Percentiles rank a stretch among this genome's conserved stretches.
Conservation (phyloP, 1,284 basidiomycete genomes). For the Moniliophthora roreri region DNA sequence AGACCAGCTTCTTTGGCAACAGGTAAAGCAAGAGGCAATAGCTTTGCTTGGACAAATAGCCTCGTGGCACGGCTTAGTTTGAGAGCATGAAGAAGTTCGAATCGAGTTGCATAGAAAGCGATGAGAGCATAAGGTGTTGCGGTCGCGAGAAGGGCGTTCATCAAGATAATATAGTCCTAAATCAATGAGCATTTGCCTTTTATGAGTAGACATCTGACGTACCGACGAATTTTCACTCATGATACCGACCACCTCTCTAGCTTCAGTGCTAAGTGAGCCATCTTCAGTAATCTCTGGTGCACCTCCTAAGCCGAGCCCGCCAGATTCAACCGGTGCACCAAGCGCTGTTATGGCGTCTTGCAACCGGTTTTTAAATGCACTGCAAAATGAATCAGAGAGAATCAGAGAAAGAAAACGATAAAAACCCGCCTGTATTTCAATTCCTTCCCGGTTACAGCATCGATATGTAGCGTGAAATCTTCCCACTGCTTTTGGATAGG, state of each 20-base stretch:
- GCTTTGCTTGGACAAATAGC: slow-evolving; percentile 59
- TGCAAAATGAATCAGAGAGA: too few relatives aligned
- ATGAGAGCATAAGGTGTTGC: slow-evolving; percentile 64
- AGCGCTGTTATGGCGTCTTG: slow-evolving; percentile 58
- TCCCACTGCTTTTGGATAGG: slow-evolving; percentile 50
- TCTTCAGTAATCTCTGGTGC: too few relatives aligned
- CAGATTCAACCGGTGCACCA: slow-evolving; percentile 38
- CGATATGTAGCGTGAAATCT: slow-evolving; percentile 57
- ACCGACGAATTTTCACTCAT: slow-evolving; percentile 70
- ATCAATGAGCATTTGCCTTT: background rate
- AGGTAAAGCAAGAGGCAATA: slow-evolving; percentile 47
- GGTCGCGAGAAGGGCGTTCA: slow-evolving; percentile 55
- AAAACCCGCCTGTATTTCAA: slow-evolving; percentile 52
- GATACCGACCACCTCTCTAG: slow-evolving; percentile 61
- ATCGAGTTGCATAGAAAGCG: slow-evolving; percentile 63
- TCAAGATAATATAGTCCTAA: slow-evolving; percentile 61
- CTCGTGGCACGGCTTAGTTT: slow-evolving; percentile 52
- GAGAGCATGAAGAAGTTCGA: slow-evolving; percentile 62
- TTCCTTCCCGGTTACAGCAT: slow-evolving; percentile 49
- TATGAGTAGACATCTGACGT: slow-evolving; percentile 16
- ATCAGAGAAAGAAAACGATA: slow-evolving; percentile 1
- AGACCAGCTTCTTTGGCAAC: slow-evolving; percentile 55
- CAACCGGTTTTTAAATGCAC: too few relatives aligned
- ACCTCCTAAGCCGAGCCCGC: slow-evolving; percentile 37
- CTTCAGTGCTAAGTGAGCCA: slow-evolving; percentile 22